These are phyloP conservation scores for Cyberlindnera sargentensis DNA, from an alignment of 805 yeast genomes.

Conservation along the genomic window DNA sequence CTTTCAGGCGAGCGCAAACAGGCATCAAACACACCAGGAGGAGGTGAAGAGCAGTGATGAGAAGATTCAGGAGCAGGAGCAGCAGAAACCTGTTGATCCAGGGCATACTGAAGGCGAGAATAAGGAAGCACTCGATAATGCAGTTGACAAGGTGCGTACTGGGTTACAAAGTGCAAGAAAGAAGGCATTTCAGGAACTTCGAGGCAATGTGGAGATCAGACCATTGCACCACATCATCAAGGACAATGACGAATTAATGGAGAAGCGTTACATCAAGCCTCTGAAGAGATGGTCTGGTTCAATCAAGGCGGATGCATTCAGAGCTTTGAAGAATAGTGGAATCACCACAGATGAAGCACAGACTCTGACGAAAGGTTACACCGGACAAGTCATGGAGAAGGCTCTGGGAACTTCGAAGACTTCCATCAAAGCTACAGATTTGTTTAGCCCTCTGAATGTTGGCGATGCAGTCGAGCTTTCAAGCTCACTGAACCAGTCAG, in stretches of 20 bases:
- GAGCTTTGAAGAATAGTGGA: neutral
- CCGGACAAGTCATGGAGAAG: neutral
- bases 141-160: neutral
- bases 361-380: neutral
- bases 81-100: neutral
- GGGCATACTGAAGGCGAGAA: neutral
- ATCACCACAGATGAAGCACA: neutral
- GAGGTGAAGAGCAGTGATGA: neutral
- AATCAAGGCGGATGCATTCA: conserved; percentile 1
- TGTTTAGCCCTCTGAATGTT: conserved; percentile 22
- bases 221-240: conserved; percentile 4
- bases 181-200: conserved; percentile 12
- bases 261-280: conserved; percentile 6
- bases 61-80: neutral
- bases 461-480: conserved; percentile 62
- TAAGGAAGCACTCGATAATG: neutral
- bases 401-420: conserved; percentile 2
- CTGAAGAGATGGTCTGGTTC: conserved; percentile 5
- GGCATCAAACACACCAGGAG: neutral
- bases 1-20: neutral
- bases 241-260: conserved; percentile 4
- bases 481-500: conserved; percentile 33
- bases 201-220: conserved; percentile 9
- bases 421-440: conserved; percentile 2
- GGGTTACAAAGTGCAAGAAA: conserved; percentile 7